Conservation (phyloP, 2,329 filamentous ascomycete species). For the Berkeleyomyces rouxiae region DNA sequence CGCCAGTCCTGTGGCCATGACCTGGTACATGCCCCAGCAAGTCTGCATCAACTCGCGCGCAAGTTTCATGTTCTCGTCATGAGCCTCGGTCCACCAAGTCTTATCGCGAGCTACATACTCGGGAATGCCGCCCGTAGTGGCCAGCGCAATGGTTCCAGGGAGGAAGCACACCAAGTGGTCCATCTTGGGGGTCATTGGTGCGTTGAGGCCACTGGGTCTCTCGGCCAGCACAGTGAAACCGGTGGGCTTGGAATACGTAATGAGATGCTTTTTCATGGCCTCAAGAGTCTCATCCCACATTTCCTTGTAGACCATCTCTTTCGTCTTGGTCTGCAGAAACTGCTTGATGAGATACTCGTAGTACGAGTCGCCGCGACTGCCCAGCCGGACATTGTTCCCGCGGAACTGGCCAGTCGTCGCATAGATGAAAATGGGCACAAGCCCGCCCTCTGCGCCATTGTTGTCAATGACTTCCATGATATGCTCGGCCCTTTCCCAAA, state of each 20-base stretch:
- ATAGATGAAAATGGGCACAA: conserved; percentile 84
- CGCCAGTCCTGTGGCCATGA: conserved; percentile 77
- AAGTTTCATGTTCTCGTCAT: conserved; percentile 75
- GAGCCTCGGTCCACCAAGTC: conserved; percentile 55
- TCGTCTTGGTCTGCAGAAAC: conserved; percentile 78
- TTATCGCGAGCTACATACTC: conserved; percentile 59
- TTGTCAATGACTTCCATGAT: conserved; percentile 84
- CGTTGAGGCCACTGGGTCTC: conserved; percentile 54
- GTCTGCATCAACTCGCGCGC: conserved; percentile 88
- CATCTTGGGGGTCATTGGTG: conserved; percentile 70
- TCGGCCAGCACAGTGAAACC: conserved; percentile 84
- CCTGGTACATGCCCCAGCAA: conserved; percentile 95
- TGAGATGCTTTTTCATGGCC: conserved; percentile 78
- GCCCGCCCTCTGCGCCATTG: conserved; percentile 60
- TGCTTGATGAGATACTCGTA: conserved; percentile 99
- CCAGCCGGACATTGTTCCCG: conserved; percentile 74
- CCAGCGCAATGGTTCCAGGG: conserved; percentile 86
- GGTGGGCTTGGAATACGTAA: conserved; percentile 70
- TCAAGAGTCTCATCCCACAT: conserved; percentile 82
- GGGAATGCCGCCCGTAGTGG: conserved; percentile 60
- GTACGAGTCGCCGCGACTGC: conserved; percentile 90
- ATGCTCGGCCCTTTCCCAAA: conserved; percentile 82
- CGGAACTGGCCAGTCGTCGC: conserved; percentile 63
- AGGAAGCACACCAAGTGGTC: conserved; percentile 96
- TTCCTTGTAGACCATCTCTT: conserved; percentile 72